Evolutionary conservation across 805 yeast genomes (phyloP), one percentile per base, ranked within the genome.

Genomic region (Scheffersomyces stipitis): DNA sequence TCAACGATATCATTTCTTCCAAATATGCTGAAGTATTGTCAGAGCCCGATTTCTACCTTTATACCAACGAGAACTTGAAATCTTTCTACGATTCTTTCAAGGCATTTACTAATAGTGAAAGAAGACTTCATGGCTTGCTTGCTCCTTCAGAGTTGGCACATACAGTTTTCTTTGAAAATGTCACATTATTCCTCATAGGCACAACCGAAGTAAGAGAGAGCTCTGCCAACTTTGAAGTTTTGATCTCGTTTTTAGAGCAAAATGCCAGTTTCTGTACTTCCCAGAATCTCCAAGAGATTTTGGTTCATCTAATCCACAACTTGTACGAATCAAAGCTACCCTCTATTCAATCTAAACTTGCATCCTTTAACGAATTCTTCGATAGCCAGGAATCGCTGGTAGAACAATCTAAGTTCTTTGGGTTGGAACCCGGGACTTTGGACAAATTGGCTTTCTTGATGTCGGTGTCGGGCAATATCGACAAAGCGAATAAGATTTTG

Each of bases 401-500:
- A 18, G 18, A 18, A 27, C 10, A 14, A 7, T 26, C 17, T 18
- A 33, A 14, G 10, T 20, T 7, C 24, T 20, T 20, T 20, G 24
- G 51, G 47, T 14, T 40, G 60, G 23, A 44, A 40, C 30, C 45
- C 59, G 2, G 16, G 28, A 3, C 39, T 22, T 48, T 63, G 23
- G 60, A 63, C 34, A 49, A 48, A 23, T 44, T 62, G 22, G 59
- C 57, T 9, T 38, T 37, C 26, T 37, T 58, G 22, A 39, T 54
- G 13, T 38, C 55, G 2, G 23, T 40, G 9, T 41, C 59, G 3
- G 41, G 48, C 4, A 44, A 56, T 27, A 30, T 43, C 4, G 24
- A 38, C 1, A 42, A 42, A 4, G 48, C 51, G 1, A 34, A 33
- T 6, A 28, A 33, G n/a, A 31, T 51, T 2, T 38, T 60, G 24